Conservation (phyloP, 345 rosid genomes). For the Rhizophora mangle region DNA sequence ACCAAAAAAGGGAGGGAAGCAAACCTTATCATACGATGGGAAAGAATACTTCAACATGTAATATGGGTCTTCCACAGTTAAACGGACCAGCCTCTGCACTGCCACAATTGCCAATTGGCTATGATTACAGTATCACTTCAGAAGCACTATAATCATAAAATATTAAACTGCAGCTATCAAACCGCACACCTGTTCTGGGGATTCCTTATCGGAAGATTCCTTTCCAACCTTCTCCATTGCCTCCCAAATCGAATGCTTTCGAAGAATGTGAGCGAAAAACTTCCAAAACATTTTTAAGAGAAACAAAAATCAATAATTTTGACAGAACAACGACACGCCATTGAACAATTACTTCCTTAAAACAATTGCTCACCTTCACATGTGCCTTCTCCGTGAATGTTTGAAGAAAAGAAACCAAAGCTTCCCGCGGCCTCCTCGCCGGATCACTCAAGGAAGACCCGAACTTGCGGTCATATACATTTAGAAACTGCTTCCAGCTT, state of each 20-base stretch:
- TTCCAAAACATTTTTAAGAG: slow-evolving; percentile 11
- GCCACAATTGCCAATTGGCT: slow-evolving; percentile 41
- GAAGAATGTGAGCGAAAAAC: slow-evolving; percentile 47
- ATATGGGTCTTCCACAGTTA: slow-evolving; percentile 55
- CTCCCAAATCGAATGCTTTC: slow-evolving; percentile 40
- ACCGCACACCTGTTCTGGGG: slow-evolving; percentile 70
- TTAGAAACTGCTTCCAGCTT: slow-evolving; percentile 72
- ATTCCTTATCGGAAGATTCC: slow-evolving; percentile 39
- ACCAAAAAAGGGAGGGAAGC: slow-evolving; percentile 5
- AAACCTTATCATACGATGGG: slow-evolving; percentile 62
- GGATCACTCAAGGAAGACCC: slow-evolving; percentile 77
- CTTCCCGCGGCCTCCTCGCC: slow-evolving; percentile 50
- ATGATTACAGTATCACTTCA: slow-evolving; percentile 10
- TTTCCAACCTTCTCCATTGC: slow-evolving; percentile 35
- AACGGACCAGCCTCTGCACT: slow-evolving; percentile 71
- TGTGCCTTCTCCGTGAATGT: slow-evolving; percentile 45
- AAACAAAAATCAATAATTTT: neutral
- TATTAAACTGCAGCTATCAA: neutral
- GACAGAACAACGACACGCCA: neutral
- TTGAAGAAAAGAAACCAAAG: slow-evolving; percentile 53
- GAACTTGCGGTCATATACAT: slow-evolving; percentile 40
- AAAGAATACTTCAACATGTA: slow-evolving; percentile 50
- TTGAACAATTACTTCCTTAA: neutral
- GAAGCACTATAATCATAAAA: neutral
- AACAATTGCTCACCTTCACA: slow-evolving; percentile 39